Conservation (phyloP, 1,284 basidiomycete species). For the Violaceomyces palustris region DNA sequence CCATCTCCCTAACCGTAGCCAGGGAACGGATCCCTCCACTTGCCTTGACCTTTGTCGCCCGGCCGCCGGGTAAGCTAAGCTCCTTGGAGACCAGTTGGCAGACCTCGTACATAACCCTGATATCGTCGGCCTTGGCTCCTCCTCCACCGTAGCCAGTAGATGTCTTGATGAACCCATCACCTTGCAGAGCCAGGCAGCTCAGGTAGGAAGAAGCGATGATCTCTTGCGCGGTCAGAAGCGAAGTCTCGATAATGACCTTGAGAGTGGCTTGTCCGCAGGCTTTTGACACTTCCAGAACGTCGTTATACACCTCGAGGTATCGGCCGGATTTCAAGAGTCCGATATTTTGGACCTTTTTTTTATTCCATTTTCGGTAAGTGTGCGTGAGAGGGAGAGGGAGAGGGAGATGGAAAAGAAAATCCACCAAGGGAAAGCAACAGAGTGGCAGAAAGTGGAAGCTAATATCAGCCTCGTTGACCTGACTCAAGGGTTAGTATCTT, state of each 20-base stretch:
- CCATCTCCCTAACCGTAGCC: constrained; percentile 29
- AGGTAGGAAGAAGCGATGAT: constrained; percentile 29
- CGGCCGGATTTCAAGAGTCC: constrained; percentile 25
- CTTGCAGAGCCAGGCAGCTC: constrained; percentile 39
- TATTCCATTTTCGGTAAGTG: no score
- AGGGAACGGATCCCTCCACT: constrained; percentile 35
- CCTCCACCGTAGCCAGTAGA: constrained; percentile 41
- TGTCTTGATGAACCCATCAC: constrained; percentile 44
- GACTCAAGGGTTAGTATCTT: no score
- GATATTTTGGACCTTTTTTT: constrained; percentile 37
- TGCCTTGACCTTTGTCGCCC: constrained; percentile 36
- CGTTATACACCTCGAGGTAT: constrained; percentile 25
- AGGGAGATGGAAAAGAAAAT: no score
- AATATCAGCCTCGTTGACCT: no score
- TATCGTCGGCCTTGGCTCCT: constrained; percentile 36
- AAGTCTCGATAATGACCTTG: constrained; percentile 46
- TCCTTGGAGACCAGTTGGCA: no score
- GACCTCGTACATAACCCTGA: constrained; percentile 39
- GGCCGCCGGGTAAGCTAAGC: constrained; percentile 10
- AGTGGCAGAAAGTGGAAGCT: background rate
- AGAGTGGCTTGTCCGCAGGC: constrained; percentile 28
- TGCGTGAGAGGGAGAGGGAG: no score
- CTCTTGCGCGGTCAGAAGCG: constrained; percentile 27
- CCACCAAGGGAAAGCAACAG: no score
- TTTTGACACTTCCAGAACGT: constrained; percentile 25